A percentile compares a stretch with the other conserved stretches of the same genome.
Evolutionary conservation across 768 basidiomycete genomes (phyloP).

Genomic region (Tricholoma hemisulphureum): DNA sequence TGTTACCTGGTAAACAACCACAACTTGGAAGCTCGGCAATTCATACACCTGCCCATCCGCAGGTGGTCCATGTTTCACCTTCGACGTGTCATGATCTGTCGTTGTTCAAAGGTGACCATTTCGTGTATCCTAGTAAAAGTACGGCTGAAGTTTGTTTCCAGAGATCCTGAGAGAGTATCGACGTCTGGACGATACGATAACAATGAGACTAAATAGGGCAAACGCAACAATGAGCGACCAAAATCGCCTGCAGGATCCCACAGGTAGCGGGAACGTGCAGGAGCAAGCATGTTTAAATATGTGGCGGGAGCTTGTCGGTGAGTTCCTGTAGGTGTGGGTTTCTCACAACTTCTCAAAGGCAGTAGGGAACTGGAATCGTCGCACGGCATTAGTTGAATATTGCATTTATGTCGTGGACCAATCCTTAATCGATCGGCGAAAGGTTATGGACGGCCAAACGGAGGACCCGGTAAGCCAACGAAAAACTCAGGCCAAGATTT

Average conservation of each 20-base stretch:
- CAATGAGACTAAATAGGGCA: conserved; percentile 78
- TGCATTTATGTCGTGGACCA: conserved; percentile 71
- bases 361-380: conserved; percentile 66
- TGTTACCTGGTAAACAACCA: conserved; percentile 41
- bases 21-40: conserved; percentile 66
- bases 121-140: neutral
- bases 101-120: conserved; percentile 65
- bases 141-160: conserved; percentile 26
- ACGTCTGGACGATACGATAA: conserved; percentile 74
- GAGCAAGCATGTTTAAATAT: conserved; percentile 74
- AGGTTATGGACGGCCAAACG: conserved; percentile 39
- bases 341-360: conserved; percentile 11
- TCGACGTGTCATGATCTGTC: conserved; percentile 74
- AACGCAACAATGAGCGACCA: conserved; percentile 73
- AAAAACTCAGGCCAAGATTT: conserved; percentile 55
- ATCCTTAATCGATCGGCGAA: conserved; percentile 55
- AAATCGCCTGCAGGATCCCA: conserved; percentile 48
- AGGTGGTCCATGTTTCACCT: conserved; percentile 69
- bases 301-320: conserved; percentile 80
- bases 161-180: conserved; percentile 83
- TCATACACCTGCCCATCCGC: conserved; percentile 58
- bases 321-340: conserved; percentile 28
- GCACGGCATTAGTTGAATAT: conserved; percentile 72
- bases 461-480: conserved; percentile 47
- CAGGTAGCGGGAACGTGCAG: conserved; percentile 50